Base-by-base conservation (phyloP, 306 rosid genomes). In the Lablab purpureus region DNA sequence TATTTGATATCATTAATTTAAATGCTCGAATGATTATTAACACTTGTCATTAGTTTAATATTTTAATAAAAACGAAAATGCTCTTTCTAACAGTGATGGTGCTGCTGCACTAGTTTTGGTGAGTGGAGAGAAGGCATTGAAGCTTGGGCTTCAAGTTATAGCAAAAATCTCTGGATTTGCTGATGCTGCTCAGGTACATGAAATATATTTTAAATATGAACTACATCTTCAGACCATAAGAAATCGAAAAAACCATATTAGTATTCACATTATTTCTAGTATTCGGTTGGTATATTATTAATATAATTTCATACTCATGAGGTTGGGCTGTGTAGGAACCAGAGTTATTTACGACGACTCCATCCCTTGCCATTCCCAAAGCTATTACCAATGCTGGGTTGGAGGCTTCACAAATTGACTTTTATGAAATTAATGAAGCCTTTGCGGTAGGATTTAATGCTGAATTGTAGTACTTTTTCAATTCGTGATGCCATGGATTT, bases 71-170 rank as follows among this genome's bases (percentile, higher is more conserved):
- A 68, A 32, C 19, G 36, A 28, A 78, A 71, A 23, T 77, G 69
- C 74, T 80, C 62, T 82, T 54, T 46, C 62, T 79, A 74, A 72
- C 85, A 96, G 99, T 86, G 99, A 96, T 76, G 99, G 99, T 41
- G 98, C 98, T 72, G 99, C 99, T 47, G 99, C 99, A 74, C 78
- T 96, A 81, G 96, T 96, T 85, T 83, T 96, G 64, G 98, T 91
- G 84, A 96, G 98, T 74, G 99, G 99, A 85, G 92, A 93, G 80
- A 93, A 81, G 74, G 99, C 90, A 50, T 74, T 90, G 56, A 81
- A 87, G 86, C 99, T 91, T 83, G 99, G 99, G 15, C 88, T 96
- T 71, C 82, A 91, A 77, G 99, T 93, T 81, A 89, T 96, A 27
- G 99, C 97, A 69, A 96, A 93, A 91, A 88, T 96, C 79, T 73